Conservation (phyloP, 2,329 filamentous ascomycete genomes). For the Fusarium lyarnte region DNA sequence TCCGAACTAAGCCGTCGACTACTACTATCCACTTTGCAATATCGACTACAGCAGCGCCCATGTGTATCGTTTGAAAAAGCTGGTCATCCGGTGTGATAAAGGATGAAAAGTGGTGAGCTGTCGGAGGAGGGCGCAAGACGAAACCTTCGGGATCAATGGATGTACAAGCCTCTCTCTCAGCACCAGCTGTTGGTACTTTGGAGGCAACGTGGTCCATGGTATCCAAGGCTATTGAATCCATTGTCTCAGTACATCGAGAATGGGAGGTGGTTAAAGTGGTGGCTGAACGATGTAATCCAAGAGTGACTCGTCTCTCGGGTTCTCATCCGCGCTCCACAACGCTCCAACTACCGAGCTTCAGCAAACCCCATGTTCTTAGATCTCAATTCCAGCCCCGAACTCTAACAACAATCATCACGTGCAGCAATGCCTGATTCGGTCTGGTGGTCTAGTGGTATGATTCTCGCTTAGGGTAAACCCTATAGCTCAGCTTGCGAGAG, state of each 20-base stretch:
- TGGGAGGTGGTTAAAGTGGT: fast-evolving
- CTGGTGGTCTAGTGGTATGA: conserved; percentile 74
- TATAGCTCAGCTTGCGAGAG: conserved; percentile 52
- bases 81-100: not conserved
- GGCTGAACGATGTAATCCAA: no score
- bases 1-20: not conserved
- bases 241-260: fast-evolving
- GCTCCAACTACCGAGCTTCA: not conserved
- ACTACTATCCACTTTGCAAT: not conserved
- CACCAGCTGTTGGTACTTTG: fast-evolving
- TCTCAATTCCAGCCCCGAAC: fast-evolving
- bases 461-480: conserved; percentile 72
- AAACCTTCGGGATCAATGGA: not conserved
- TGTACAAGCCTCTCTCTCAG: not conserved
- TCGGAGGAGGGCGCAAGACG: conserved; percentile 1
- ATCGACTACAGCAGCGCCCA: conserved; percentile 7
- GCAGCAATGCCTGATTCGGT: conserved; percentile 37
- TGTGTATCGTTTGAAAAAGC: conserved; percentile 17
- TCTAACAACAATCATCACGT: not conserved
- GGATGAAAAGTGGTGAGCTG: not conserved
- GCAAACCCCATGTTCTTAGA: fast-evolving
- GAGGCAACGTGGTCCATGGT: not conserved
- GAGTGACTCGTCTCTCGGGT: not conserved
- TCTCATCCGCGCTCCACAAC: not conserved
- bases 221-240: not conserved